phyloP scores from a whole-genome alignment of 2,329 filamentous ascomycete species.

The Alternaria gansuensis region DNA sequence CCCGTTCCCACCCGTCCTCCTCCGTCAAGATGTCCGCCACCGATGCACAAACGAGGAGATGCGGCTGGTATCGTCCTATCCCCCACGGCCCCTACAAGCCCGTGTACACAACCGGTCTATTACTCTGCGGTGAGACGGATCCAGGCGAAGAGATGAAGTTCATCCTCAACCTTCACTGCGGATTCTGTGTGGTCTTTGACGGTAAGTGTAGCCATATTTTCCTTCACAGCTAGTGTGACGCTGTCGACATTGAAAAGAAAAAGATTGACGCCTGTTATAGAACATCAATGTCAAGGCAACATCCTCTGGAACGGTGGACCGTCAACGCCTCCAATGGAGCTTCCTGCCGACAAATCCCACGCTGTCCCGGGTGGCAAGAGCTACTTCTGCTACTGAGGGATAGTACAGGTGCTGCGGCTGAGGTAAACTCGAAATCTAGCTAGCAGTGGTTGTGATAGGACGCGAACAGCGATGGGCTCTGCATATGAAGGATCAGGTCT shows the following conservation, averaged over 20 bases:
- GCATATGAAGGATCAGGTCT: not conserved
- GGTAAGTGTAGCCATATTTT: not conserved
- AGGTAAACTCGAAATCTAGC: not conserved
- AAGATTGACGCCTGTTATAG: not conserved
- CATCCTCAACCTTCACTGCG: not conserved
- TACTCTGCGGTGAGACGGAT: not conserved
- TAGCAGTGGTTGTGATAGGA: not conserved
- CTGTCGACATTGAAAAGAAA: not conserved
- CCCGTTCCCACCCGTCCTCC: not conserved
- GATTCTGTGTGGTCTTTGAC: conserved; percentile 9
- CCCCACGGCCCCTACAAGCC: not conserved
- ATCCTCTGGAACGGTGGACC: not conserved
- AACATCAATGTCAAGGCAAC: not conserved
- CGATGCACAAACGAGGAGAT: not conserved
- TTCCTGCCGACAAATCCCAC: not conserved
- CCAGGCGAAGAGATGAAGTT: not conserved
- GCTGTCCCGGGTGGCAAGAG: not conserved
- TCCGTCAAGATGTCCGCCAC: not conserved
- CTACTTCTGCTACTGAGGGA: conserved; percentile 4
- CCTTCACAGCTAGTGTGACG: not conserved
- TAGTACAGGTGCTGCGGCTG: not conserved
- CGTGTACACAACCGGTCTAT: not conserved
- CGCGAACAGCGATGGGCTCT: not conserved
- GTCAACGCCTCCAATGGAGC: not conserved
- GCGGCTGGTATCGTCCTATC: not conserved